Evolutionary conservation across 139 green algal genomes (phyloP), one percentile per base, ranked within the genome.

Genomic region (Tetratostichococcus sp.): DNA sequence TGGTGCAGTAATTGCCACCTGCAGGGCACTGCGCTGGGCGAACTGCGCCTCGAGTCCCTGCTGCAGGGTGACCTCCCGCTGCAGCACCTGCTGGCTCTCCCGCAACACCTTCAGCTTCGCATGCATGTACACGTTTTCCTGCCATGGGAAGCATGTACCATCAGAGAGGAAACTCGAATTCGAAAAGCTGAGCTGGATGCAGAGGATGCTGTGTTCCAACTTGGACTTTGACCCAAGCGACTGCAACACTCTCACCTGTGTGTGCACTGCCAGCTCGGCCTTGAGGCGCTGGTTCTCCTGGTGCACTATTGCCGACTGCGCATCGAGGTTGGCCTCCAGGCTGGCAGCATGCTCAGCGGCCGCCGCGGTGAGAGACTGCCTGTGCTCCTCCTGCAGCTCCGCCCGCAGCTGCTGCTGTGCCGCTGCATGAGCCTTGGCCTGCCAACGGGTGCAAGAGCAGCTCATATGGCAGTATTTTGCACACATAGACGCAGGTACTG

Each of bases 241-340:
- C 8, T 50, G 39, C 8, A 8, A 14, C 39, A 50, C 39, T 22
- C 76, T 22, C 74, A 89, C 86, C 82, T 88, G 79, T 65, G 92
- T 83, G 76, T 97, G 91, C 26, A 96, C 82, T 19, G 83, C 81
- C 59, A 97, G 88, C 80, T 96, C 92, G 69, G 92, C 86, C 3
- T 80, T 84, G 82, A 95, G 86, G 69, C 85, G 82, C 32, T 86
- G 77, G 82, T 94, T 95, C 59, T 93, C 83, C 73, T 81, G 75
- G 50, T 95, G 78, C 39, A 96, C 92, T 70, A 87, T 85, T 79
- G 92, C 92, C 16, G 92, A 84, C 14, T 67, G 74, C 4, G 83
- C 87, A 57, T 94, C 91, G 66, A 94, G 79, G 31, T 62, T 62
- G 2, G 50, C 50, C 50, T 62, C 50, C 19, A 26, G 2, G 14